Conservation (phyloP, 345 rosid genomes). For the Pistacia vera region DNA sequence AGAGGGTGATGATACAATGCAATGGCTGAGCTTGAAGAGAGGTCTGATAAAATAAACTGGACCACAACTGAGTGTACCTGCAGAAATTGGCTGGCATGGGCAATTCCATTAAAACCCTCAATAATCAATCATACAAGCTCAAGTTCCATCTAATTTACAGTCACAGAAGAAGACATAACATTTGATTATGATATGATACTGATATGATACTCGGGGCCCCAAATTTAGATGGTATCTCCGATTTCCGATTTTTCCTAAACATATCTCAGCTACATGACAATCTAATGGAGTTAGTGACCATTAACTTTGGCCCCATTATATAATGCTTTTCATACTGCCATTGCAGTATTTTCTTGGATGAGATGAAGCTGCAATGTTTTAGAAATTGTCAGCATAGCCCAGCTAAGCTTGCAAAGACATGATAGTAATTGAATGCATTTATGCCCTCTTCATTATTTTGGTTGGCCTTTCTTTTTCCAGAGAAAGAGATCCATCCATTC, state of each 20-base stretch:
- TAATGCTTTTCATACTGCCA: slow-evolving; percentile 1
- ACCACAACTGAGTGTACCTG: not conserved
- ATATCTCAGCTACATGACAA: not conserved
- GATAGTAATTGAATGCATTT: not conserved
- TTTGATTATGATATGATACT: slow-evolving; percentile 11
- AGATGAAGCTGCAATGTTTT: not conserved
- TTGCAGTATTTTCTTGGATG: not conserved
- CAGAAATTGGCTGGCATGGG: not conserved
- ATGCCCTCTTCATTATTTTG: not conserved
- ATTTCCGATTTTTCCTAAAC: not conserved
- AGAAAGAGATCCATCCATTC: not conserved
- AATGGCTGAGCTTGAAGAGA: not conserved
- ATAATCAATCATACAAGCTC: not conserved
- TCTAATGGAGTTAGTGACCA: not conserved
- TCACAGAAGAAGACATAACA: not conserved
- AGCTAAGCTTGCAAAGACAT: not conserved
- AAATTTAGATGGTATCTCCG: not conserved
- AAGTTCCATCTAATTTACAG: not conserved
- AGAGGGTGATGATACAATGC: not conserved
- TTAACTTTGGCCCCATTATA: not conserved
- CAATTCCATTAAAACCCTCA: not conserved
- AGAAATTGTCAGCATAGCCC: not conserved
- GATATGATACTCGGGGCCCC: slow-evolving; percentile 13
- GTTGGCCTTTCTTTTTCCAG: not conserved
- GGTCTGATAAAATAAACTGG: not conserved